A percentile compares a stretch with the other conserved stretches of the same genome.
Evolutionary conservation across 139 green algal species (phyloP).

Genomic region (Coelastrella sp.): DNA sequence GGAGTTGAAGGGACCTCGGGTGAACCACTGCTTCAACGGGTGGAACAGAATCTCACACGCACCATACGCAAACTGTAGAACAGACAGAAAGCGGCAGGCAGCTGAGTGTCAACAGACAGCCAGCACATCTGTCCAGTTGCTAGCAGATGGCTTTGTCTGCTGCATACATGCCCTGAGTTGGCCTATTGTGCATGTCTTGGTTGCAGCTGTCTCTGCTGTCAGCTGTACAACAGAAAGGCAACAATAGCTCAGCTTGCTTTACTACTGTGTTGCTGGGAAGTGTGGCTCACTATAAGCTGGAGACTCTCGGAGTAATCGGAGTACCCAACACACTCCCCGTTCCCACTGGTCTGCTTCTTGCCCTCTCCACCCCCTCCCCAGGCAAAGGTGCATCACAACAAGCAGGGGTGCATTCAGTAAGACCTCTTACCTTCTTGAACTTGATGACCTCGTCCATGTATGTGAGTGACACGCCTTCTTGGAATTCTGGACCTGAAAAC

Average conservation of each 20-base stretch:
- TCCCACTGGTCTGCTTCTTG: too few relatives aligned
- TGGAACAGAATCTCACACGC: conserved; percentile 52
- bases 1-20: conserved; percentile 39
- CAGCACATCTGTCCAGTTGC: too few relatives aligned
- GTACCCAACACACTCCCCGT: too few relatives aligned
- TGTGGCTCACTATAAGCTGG: too few relatives aligned
- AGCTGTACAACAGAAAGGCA: too few relatives aligned
- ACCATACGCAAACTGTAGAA: conserved; percentile 19
- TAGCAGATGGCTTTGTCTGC: too few relatives aligned
- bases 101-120: neutral
- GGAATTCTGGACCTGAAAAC: conserved; percentile 26
- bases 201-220: too few relatives aligned
- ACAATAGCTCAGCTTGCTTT: too few relatives aligned
- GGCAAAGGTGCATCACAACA: neutral
- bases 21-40: conserved; percentile 30
- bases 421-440: conserved; percentile 41
- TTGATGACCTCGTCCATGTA: conserved; percentile 51
- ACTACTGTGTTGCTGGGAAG: too few relatives aligned
- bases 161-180: too few relatives aligned
- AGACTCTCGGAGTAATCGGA: too few relatives aligned
- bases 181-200: too few relatives aligned
- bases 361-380: neutral
- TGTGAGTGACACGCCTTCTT: conserved; percentile 50
- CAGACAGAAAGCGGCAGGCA: neutral
- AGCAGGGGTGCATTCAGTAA: neutral